phyloP scores from a whole-genome alignment of 2,329 filamentous ascomycete species.

The Aureobasidium zeae region DNA sequence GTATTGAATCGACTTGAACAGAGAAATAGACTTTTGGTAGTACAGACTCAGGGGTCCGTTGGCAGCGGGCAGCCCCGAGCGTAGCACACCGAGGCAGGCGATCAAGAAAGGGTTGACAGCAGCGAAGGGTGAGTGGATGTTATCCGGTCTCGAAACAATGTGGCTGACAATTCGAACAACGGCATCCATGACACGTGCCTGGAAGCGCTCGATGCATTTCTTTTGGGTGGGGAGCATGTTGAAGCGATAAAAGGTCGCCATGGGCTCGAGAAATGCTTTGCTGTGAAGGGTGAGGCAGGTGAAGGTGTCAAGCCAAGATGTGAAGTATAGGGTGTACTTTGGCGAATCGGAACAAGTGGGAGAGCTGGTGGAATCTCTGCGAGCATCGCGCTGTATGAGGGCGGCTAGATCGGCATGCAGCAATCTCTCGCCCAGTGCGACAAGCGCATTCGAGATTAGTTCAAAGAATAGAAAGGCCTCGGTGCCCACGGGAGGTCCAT shows the following conservation, averaged over 20 bases:
- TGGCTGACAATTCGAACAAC: background rate
- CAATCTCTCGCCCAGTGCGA: background rate
- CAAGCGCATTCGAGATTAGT: background rate
- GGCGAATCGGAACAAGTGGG: background rate
- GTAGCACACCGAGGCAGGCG: background rate
- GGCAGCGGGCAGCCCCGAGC: background rate
- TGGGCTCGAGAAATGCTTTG: background rate
- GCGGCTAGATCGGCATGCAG: background rate
- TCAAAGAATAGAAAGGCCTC: background rate
- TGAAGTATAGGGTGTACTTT: background rate
- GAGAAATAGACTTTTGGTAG: background rate
- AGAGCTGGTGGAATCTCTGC: slow-evolving; percentile 12
- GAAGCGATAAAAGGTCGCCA: background rate
- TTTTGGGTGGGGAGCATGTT: background rate
- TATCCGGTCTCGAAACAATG: background rate
- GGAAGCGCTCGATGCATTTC: background rate
- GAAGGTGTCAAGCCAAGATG: background rate
- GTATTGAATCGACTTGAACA: background rate
- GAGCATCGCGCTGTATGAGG: slow-evolving; percentile 1
- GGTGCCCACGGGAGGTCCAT: too few species aligned
- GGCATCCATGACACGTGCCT: background rate
- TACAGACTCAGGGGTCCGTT: background rate
- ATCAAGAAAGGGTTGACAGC: background rate
- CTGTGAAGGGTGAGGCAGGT: background rate
- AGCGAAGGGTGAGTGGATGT: background rate